phyloP scores from a whole-genome alignment of 768 basidiomycete species.

The Panus rudis region DNA sequence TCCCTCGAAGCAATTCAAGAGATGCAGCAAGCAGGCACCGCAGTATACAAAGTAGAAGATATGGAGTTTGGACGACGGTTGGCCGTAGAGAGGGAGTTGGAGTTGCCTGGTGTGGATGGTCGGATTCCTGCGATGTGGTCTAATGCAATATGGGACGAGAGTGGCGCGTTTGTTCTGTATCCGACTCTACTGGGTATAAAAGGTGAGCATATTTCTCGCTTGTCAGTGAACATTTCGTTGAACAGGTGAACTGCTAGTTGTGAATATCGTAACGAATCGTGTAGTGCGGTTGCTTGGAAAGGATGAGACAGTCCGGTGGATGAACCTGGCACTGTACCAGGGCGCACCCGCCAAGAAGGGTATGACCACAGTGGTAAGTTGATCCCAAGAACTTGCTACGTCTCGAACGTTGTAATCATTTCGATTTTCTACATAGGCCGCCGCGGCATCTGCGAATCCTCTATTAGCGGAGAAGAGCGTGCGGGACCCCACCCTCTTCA shows the following conservation, averaged over 20 bases:
- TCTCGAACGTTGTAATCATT: slow-evolving; percentile 5
- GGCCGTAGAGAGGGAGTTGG: slow-evolving; percentile 86
- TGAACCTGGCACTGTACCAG: slow-evolving; percentile 87
- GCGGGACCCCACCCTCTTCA: slow-evolving; percentile 88
- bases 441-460: slow-evolving; percentile 95
- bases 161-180: slow-evolving; percentile 89
- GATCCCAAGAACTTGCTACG: neutral
- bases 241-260: slow-evolving; percentile 43
- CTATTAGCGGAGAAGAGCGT: slow-evolving; percentile 79
- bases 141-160: slow-evolving; percentile 97
- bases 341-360: slow-evolving; percentile 87
- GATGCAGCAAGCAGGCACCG: slow-evolving; percentile 98
- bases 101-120: slow-evolving; percentile 72
- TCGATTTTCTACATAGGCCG: slow-evolving; percentile 45
- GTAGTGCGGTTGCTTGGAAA: slow-evolving; percentile 85
- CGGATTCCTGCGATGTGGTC: slow-evolving; percentile 70
- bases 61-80: slow-evolving; percentile 99
- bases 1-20: slow-evolving; percentile 88
- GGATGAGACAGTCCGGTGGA: slow-evolving; percentile 87
- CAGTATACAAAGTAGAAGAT: slow-evolving; percentile 87
- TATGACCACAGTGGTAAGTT: slow-evolving; percentile 71
- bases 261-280: slow-evolving; percentile 92
- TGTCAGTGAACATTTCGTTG: neutral
- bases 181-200: slow-evolving; percentile 93
- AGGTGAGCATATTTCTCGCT: slow-evolving; percentile 40